phyloP scores from a whole-genome alignment of 2,329 filamentous ascomycete genomes.

The Volutella citrinella region DNA sequence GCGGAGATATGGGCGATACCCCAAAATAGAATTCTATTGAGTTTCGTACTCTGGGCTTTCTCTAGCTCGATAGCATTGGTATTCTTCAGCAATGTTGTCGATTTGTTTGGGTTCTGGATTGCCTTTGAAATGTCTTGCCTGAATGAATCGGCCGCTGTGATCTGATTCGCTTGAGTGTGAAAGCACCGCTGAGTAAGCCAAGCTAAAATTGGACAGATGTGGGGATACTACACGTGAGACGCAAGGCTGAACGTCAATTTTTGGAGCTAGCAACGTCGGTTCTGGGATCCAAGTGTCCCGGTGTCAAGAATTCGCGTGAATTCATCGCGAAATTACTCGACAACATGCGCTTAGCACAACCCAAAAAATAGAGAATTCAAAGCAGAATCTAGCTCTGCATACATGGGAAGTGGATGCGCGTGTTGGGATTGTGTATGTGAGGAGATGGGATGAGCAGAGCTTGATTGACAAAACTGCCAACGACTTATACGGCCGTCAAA shows the following conservation, averaged over 20 bases:
- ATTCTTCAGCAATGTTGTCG: background rate
- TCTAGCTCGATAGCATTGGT: background rate
- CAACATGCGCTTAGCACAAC: too few relatives aligned
- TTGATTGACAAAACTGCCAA: conserved; percentile 3
- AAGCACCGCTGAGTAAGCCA: conserved; percentile 22
- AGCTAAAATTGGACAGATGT: conserved; percentile 15
- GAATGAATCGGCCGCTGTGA: conserved; percentile 2
- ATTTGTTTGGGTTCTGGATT: conserved; percentile 7
- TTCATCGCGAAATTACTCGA: conserved; percentile 1
- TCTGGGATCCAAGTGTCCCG: background rate
- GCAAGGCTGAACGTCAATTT: conserved; percentile 25
- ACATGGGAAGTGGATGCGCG: background rate
- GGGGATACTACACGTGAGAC: conserved; percentile 27
- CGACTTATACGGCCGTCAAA: conserved; percentile 17
- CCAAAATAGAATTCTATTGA: conserved; percentile 14
- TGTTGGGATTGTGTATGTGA: conserved; percentile 7
- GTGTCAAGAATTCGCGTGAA: background rate
- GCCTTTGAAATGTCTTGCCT: conserved; percentile 7
- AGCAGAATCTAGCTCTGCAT: background rate
- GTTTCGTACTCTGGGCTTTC: background rate
- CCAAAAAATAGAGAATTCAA: too few relatives aligned
- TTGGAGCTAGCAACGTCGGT: conserved; percentile 18
- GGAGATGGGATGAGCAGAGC: conserved; percentile 8
- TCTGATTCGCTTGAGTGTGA: conserved; percentile 5
- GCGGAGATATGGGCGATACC: conserved; percentile 19